These are phyloP conservation scores for Chernovozyma aurita DNA, from an alignment of 1,139 yeast species.

Conservation along the genomic window DNA sequence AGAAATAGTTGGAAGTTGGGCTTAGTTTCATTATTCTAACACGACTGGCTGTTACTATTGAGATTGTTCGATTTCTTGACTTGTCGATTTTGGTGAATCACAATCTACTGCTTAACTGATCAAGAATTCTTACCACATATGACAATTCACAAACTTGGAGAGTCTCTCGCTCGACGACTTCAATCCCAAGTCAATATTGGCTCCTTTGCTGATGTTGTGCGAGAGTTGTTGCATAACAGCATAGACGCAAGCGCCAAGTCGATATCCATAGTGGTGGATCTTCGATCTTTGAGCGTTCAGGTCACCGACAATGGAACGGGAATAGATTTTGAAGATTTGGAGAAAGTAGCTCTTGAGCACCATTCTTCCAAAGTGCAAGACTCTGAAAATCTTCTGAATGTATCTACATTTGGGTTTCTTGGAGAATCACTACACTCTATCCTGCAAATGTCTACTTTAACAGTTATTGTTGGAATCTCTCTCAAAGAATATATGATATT, in stretches of 20 bases:
- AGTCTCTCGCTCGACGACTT: not conserved
- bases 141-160: not conserved
- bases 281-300: conserved; percentile 53
- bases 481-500: not conserved
- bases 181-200: not conserved
- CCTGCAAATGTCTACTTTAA: conserved; percentile 25
- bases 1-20: too few relatives aligned
- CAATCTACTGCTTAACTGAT: too few relatives aligned
- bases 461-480: not conserved
- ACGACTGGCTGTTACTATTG: too few relatives aligned
- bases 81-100: too few relatives aligned
- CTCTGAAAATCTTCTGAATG: conserved; percentile 16
- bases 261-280: conserved; percentile 62
- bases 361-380: conserved; percentile 60
- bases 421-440: conserved; percentile 73
- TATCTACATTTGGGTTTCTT: conserved; percentile 64
- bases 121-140: too few relatives aligned
- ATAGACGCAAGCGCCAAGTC: conserved; percentile 67
- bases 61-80: too few relatives aligned
- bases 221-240: conserved; percentile 76
- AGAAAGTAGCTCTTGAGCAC: conserved; percentile 57
- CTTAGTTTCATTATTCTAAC: too few relatives aligned
- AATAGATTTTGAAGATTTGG: conserved; percentile 53
- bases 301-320: conserved; percentile 81
- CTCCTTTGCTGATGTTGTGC: conserved; percentile 39